Conservation (phyloP, 345 rosid genomes). For the Eucalyptus viminalis region DNA sequence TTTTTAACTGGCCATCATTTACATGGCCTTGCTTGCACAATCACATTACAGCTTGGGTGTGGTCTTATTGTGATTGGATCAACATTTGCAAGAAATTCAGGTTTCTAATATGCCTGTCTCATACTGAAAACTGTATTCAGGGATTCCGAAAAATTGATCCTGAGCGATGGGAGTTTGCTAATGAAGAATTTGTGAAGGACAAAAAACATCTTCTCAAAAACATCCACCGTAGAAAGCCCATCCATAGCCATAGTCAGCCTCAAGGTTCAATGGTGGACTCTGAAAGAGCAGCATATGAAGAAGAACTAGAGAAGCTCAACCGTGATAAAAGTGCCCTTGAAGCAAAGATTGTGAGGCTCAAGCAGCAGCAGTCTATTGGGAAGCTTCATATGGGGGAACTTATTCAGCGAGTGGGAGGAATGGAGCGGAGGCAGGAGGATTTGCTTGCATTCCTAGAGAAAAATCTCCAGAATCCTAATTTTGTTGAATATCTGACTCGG, state of each 20-base stretch:
- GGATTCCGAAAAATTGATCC: conserved; percentile 93
- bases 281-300: conserved; percentile 61
- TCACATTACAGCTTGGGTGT: background rate
- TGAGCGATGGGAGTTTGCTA: conserved; percentile 87
- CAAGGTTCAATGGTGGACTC: conserved; percentile 37
- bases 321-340: conserved; percentile 61
- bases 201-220: conserved; percentile 86
- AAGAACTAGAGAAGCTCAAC: conserved; percentile 58
- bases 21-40: background rate
- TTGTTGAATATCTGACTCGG: conserved; percentile 43
- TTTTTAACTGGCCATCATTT: background rate
- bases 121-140: conserved; percentile 14
- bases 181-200: conserved; percentile 78
- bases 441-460: conserved; percentile 45
- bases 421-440: conserved; percentile 65
- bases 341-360: conserved; percentile 36
- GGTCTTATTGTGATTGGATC: background rate
- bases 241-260: conserved; percentile 86
- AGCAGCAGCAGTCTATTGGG: conserved; percentile 43
- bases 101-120: background rate
- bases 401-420: conserved; percentile 24
- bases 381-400: conserved; percentile 57
- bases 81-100: background rate
- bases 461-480: conserved; percentile 37
- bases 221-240: conserved; percentile 81